These are phyloP conservation scores for Lactarius quietus DNA, from an alignment of 768 basidiomycete species.

Conservation along the genomic window DNA sequence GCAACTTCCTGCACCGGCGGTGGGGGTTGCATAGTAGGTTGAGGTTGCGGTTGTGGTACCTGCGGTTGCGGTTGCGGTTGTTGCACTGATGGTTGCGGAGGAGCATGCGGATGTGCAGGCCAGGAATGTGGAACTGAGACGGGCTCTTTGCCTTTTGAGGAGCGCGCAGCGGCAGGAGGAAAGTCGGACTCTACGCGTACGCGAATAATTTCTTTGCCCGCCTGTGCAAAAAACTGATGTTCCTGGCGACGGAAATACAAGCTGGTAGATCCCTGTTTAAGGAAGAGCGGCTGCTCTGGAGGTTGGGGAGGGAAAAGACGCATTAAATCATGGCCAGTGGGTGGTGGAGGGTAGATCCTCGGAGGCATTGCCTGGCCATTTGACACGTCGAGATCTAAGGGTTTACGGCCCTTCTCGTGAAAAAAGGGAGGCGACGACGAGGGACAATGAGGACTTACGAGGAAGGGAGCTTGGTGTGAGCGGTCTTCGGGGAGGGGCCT, in stretches of 20 bases:
- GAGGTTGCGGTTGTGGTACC: slow-evolving; percentile 7
- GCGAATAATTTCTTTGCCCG: slow-evolving; percentile 73
- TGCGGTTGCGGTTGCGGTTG: background rate
- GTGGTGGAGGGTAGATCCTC: slow-evolving; percentile 68
- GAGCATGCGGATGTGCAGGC: slow-evolving; percentile 24
- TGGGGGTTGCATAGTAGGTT: slow-evolving; percentile 16
- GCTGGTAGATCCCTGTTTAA: slow-evolving; percentile 62
- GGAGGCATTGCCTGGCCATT: slow-evolving; percentile 47
- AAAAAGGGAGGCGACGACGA: background rate
- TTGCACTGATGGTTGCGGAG: slow-evolving; percentile 28
- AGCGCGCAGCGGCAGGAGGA: slow-evolving; percentile 24
- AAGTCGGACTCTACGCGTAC: slow-evolving; percentile 70
- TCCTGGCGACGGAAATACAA: slow-evolving; percentile 74
- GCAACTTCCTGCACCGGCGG: slow-evolving; percentile 21
- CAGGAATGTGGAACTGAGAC: slow-evolving; percentile 11
- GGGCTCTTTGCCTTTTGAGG: slow-evolving; percentile 23
- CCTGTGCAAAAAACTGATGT: slow-evolving; percentile 76
- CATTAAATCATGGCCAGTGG: slow-evolving; percentile 82
- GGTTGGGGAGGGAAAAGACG: slow-evolving; percentile 74
- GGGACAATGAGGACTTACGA: slow-evolving; percentile 1
- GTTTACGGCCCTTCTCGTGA: background rate
- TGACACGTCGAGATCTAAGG: slow-evolving; percentile 60
- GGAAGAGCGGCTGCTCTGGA: slow-evolving; percentile 49
- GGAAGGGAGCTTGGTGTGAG: slow-evolving; percentile 26
- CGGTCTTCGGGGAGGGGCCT: slow-evolving; percentile 21